phyloP scores from a whole-genome alignment of 2,329 filamentous ascomycete species.

The Monascus ruber region DNA sequence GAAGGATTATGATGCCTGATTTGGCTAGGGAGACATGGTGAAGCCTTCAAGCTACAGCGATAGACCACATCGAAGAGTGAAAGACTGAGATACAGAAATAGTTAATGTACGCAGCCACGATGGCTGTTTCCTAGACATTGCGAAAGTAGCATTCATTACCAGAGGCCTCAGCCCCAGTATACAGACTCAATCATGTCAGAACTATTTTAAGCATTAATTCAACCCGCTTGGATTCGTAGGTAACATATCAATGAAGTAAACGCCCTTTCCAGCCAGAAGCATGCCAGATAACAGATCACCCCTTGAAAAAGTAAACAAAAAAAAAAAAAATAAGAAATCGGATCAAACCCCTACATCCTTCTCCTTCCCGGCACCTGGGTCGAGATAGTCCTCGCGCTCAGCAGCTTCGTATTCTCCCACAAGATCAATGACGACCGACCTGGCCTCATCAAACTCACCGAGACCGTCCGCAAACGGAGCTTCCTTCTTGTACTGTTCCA shows the following conservation, averaged over 20 bases:
- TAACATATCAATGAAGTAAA: neutral
- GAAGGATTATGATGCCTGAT: too few relatives aligned
- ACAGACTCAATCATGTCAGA: too few relatives aligned
- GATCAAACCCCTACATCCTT: slow-evolving; percentile 17
- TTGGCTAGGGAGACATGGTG: too few relatives aligned
- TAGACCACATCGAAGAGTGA: too few relatives aligned
- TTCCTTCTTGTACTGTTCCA: slow-evolving; percentile 94
- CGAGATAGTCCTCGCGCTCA: slow-evolving; percentile 81
- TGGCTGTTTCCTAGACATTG: too few relatives aligned
- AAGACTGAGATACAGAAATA: too few relatives aligned
- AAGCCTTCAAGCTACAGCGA: too few relatives aligned
- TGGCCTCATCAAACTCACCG: slow-evolving; percentile 88
- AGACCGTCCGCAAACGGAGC: slow-evolving; percentile 85
- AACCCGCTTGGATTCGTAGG: too few relatives aligned
- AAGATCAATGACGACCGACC: slow-evolving; percentile 80
- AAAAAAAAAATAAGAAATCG: slow-evolving; percentile 2
- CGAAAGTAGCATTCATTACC: too few relatives aligned
- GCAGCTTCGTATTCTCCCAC: slow-evolving; percentile 94
- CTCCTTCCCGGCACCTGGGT: slow-evolving; percentile 50
- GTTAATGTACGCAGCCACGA: too few relatives aligned
- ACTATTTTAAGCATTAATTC: too few relatives aligned
- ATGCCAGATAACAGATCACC: slow-evolving; percentile 1
- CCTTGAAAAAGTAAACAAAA: slow-evolving; percentile 6
- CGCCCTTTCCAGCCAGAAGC: neutral
- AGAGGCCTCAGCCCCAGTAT: too few relatives aligned